These are phyloP conservation scores for Yarrowia sp. DNA, from an alignment of 805 yeast species.

Conservation along the genomic window DNA sequence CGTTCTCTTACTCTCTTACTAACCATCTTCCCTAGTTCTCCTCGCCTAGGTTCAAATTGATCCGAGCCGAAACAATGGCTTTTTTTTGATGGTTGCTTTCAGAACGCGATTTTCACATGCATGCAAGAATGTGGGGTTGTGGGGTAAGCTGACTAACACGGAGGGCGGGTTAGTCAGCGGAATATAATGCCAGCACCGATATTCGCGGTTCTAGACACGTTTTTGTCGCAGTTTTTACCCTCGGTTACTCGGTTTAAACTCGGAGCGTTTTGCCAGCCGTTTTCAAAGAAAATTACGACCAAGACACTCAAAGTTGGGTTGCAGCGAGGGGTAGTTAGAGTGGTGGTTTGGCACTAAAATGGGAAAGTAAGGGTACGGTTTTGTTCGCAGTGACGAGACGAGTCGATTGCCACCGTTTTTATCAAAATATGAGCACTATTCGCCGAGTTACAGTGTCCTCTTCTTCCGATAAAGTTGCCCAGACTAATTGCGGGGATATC, in stretches of 20 bases:
- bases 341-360: not conserved
- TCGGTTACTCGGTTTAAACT: not conserved
- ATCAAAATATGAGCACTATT: too few species aligned
- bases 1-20: not conserved
- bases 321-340: not conserved
- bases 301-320: too few species aligned
- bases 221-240: too few species aligned
- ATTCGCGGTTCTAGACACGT: too few species aligned
- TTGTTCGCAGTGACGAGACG: too few species aligned
- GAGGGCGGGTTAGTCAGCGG: not conserved
- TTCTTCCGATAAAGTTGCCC: not conserved
- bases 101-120: not conserved
- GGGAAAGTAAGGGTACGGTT: too few species aligned
- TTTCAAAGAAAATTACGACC: not conserved
- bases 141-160: too few species aligned
- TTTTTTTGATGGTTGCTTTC: not conserved
- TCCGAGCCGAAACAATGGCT: conserved; percentile 3
- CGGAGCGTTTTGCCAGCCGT: not conserved
- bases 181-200: too few species aligned
- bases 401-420: too few species aligned
- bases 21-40: not conserved
- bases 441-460: too few species aligned
- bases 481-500: not conserved
- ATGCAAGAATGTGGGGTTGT: not conserved
- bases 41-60: not conserved